Percentiles rank a stretch among this genome's conserved stretches.
These are phyloP conservation scores for Populus hybrid DNA, from an alignment of 441 rosid species.

Conservation along the genomic window DNA sequence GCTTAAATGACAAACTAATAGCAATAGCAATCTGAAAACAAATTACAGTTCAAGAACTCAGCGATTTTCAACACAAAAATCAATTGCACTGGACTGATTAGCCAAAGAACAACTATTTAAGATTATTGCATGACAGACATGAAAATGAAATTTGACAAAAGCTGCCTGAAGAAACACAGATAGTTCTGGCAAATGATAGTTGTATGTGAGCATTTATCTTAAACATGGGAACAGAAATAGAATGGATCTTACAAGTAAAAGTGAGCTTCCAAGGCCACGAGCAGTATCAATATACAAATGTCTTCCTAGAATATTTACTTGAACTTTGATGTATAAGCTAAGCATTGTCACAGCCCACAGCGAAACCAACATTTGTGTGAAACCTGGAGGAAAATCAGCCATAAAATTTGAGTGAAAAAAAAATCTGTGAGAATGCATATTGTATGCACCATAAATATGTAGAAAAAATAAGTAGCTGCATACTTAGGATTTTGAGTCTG, in stretches of 20 bases:
- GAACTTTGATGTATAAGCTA: slow-evolving; percentile 84
- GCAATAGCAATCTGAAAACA: neutral
- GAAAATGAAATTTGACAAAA: slow-evolving; percentile 4
- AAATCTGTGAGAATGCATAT: neutral
- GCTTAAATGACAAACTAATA: neutral
- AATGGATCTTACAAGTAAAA: slow-evolving; percentile 51
- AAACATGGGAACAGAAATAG: neutral
- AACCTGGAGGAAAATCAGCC: slow-evolving; percentile 51
- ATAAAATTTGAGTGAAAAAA: slow-evolving; percentile 7
- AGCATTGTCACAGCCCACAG: slow-evolving; percentile 84
- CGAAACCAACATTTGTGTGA: slow-evolving; percentile 74
- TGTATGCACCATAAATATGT: slow-evolving; percentile 2
- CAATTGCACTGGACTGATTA: neutral
- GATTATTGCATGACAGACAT: neutral
- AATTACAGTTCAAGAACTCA: neutral
- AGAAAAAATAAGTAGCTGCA: slow-evolving; percentile 11
- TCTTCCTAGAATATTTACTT: slow-evolving; percentile 93
- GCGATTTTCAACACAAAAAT: neutral
- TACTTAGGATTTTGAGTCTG: slow-evolving; percentile 81
- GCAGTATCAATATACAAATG: slow-evolving; percentile 93
- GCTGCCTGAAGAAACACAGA: neutral
- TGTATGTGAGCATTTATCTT: neutral
- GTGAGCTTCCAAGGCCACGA: slow-evolving; percentile 59
- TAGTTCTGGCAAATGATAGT: neutral
- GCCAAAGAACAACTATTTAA: neutral